Base-by-base conservation (phyloP, 1,139 yeast genomes). In the Protomyces gravidus region DNA sequence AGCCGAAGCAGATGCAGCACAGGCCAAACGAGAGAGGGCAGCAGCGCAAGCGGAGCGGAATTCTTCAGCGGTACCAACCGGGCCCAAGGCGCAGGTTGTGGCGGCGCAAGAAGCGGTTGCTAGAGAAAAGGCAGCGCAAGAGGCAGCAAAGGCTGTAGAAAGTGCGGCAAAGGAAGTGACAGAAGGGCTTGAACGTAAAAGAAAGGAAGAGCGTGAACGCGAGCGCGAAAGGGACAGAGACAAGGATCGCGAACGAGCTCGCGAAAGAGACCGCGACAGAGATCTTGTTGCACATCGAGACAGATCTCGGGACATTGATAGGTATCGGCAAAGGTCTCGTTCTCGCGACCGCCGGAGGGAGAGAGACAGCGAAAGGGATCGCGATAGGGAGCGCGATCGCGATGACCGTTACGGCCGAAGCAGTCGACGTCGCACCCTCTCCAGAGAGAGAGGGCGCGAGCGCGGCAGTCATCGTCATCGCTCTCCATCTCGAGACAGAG, bases 1-100 rank as follows among this genome's bases (percentile, higher is more conserved):
- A 36, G 67, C 69, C 50, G 61, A 62, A 25, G 67, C 66, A 13
- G 63, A 63, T 15, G 46, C 55, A 21, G 49, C 32, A 15, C 55
- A 51, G 7, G 42, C 42, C 7, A 36, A 36, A 36, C 42, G 42
- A 9, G 42, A 36, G 17, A 19, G 42, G 3, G 42, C 42, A 1
- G 19, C 21, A 9, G 17, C n/a, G 11, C 42, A 36, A 23, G 42
- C 42, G 17, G 42, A 36, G 42, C 42, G 21, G 21, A 13, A 36
- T 15, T 15, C 25, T 6, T 13, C 19, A 9, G 42, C 21, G 4
- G 42, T 36, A 36, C 42, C 42, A 23, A 19, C 23, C 17, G 42
- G 42, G 21, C 42, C 42, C 19, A 36, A 36, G 11, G 42, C 42
- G 21, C 19, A 15, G 21, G 42, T 36, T 15, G 42, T 36, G 2